Conservation (phyloP, 441 rosid genomes). For the Metrosideros polymorpha region DNA sequence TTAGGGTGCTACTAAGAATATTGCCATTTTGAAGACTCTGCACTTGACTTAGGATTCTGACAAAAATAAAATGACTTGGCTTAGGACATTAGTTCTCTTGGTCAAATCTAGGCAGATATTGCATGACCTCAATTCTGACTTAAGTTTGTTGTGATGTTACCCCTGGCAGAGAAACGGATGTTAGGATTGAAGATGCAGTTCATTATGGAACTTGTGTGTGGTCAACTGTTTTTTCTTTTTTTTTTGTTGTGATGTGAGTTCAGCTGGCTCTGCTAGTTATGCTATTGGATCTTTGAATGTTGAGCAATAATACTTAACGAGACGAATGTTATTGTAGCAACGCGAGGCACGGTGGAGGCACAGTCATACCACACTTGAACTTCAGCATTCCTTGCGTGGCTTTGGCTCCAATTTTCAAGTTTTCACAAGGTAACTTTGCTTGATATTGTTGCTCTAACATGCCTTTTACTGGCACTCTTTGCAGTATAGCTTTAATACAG, state of each 20-base stretch:
- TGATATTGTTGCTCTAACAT: background rate
- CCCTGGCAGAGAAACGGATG: background rate
- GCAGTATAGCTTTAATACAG: background rate
- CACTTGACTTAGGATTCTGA: background rate
- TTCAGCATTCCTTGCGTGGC: slow-evolving; percentile 89
- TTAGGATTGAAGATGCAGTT: background rate
- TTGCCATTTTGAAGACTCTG: background rate
- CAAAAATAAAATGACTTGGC: background rate
- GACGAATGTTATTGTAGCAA: slow-evolving; percentile 40
- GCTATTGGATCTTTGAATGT: background rate
- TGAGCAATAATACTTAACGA: background rate
- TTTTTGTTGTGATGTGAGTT: background rate
- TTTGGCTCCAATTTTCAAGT: slow-evolving; percentile 69
- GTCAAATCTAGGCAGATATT: background rate
- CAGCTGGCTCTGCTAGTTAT: background rate
- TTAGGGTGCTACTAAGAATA: background rate
- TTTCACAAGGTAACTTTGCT: slow-evolving; percentile 52
- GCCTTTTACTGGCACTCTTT: background rate
- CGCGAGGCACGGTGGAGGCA: slow-evolving; percentile 87
- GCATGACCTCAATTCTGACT: background rate
- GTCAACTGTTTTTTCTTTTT: background rate
- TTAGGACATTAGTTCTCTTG: background rate
- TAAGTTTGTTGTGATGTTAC: background rate
- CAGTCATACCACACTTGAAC: slow-evolving; percentile 80
- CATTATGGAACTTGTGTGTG: background rate